Conservation (phyloP, 2,329 filamentous ascomycete species). For the Neobulgaria alba region DNA sequence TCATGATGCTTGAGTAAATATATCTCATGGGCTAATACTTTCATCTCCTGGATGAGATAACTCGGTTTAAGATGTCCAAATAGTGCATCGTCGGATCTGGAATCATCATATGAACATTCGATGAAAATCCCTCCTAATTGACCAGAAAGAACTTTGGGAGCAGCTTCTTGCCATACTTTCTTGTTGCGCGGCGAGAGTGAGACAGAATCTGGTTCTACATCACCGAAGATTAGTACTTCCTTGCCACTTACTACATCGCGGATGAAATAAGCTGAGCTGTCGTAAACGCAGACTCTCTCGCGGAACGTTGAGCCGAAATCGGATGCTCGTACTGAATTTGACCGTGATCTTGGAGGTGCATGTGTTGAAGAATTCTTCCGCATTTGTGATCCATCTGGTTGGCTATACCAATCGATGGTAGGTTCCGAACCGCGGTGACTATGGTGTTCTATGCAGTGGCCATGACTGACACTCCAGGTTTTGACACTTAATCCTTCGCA, state of each 20-base stretch:
- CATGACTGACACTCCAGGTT: slow-evolving; percentile 81
- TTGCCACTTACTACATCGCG: slow-evolving; percentile 60
- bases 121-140: slow-evolving; percentile 78
- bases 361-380: neutral
- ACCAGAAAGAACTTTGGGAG: slow-evolving; percentile 69
- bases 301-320: neutral
- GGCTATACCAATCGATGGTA: neutral
- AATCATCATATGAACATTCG: slow-evolving; percentile 88
- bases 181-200: slow-evolving; percentile 73
- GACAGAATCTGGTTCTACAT: slow-evolving; percentile 85
- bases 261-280: slow-evolving; percentile 92
- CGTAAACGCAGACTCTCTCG: slow-evolving; percentile 54
- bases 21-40: slow-evolving; percentile 47
- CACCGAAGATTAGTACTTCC: slow-evolving; percentile 89
- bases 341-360: neutral
- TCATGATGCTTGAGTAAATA: slow-evolving; percentile 13
- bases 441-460: slow-evolving; percentile 72
- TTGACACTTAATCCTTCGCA: slow-evolving; percentile 86
- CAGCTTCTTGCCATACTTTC: slow-evolving; percentile 81
- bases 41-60: slow-evolving; percentile 73
- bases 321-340: neutral
- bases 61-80: slow-evolving; percentile 85
- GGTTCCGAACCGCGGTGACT: slow-evolving; percentile 48
- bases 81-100: slow-evolving; percentile 64
- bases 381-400: neutral